phyloP scores from a whole-genome alignment of 768 basidiomycete genomes.

The Paxillus involutus region DNA sequence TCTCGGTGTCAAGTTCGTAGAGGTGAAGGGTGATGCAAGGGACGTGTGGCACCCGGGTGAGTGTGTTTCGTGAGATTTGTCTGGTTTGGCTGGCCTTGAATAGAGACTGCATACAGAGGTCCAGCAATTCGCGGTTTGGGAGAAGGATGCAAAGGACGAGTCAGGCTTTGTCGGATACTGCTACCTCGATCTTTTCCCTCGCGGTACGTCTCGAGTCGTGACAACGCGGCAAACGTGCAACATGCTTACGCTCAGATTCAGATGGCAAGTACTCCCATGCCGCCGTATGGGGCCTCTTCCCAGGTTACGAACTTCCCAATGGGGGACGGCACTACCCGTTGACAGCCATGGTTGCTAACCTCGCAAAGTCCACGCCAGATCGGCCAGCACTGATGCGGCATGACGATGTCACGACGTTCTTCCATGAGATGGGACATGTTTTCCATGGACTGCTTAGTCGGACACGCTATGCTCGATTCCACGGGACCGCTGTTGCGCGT shows the following conservation, averaged over 20 bases:
- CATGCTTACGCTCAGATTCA: constrained; percentile 25
- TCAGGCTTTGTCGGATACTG: constrained; percentile 81
- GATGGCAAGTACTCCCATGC: constrained; percentile 84
- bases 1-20: constrained; percentile 68
- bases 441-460: constrained; percentile 69
- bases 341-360: constrained; percentile 86
- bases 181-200: constrained; percentile 86
- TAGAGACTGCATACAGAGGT: constrained; percentile 50
- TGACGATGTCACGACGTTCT: constrained; percentile 86
- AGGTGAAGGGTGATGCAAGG: constrained; percentile 51
- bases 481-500: constrained; percentile 76
- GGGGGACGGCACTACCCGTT: constrained; percentile 72
- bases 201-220: constrained; percentile 45
- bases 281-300: constrained; percentile 76
- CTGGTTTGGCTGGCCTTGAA: neutral
- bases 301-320: constrained; percentile 58
- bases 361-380: constrained; percentile 80
- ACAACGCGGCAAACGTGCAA: neutral
- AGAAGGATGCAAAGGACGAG: constrained; percentile 67
- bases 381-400: constrained; percentile 86
- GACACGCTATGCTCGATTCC: constrained; percentile 75
- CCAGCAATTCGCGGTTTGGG: constrained; percentile 85
- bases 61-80: constrained; percentile 10
- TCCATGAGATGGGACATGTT: constrained; percentile 86
- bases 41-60: constrained; percentile 82